A percentile compares a stretch with the other conserved stretches of the same genome.
Evolutionary conservation across 306 rosid genomes (phyloP).

Genomic region (Vigna unguiculata): DNA sequence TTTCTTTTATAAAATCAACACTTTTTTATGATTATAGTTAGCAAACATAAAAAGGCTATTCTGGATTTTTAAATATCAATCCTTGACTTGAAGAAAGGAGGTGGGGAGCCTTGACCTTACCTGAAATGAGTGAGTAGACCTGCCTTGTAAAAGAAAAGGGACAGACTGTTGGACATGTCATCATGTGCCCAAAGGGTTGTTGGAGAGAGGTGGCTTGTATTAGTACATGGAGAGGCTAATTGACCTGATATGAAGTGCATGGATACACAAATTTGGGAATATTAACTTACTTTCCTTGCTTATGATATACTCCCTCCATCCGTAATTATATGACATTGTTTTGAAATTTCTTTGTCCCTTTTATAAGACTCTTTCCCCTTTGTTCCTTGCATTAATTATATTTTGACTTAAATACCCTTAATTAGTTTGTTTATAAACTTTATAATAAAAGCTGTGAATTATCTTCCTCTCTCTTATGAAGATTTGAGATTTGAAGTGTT

Average conservation of each 20-base stretch:
- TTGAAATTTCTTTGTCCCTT: too few relatives aligned
- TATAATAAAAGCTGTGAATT: too few relatives aligned
- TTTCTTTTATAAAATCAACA: not conserved
- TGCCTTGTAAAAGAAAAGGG: not conserved
- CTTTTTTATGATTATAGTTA: not conserved
- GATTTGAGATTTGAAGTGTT: too few relatives aligned
- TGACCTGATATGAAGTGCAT: not conserved
- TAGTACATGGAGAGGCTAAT: not conserved
- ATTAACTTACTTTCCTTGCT: too few relatives aligned
- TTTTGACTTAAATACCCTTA: too few relatives aligned
- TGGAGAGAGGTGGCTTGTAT: not conserved
- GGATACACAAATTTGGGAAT: too few relatives aligned
- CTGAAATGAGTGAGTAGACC: not conserved
- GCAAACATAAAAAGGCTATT: not conserved
- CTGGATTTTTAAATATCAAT: not conserved
- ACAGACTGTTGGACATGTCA: not conserved
- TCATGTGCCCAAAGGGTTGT: not conserved
- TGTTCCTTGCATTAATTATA: too few relatives aligned
- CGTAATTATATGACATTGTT: too few relatives aligned
- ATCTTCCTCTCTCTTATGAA: too few relatives aligned
- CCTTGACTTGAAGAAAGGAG: not conserved
- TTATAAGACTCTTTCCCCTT: too few relatives aligned
- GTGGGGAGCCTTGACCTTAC: not conserved
- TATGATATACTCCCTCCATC: too few relatives aligned
- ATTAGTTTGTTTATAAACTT: too few relatives aligned